A percentile compares a stretch with the other conserved stretches of the same genome.
Conservation (phyloP, 1,284 basidiomycete genomes). For the Laetiporus sulphureus region DNA sequence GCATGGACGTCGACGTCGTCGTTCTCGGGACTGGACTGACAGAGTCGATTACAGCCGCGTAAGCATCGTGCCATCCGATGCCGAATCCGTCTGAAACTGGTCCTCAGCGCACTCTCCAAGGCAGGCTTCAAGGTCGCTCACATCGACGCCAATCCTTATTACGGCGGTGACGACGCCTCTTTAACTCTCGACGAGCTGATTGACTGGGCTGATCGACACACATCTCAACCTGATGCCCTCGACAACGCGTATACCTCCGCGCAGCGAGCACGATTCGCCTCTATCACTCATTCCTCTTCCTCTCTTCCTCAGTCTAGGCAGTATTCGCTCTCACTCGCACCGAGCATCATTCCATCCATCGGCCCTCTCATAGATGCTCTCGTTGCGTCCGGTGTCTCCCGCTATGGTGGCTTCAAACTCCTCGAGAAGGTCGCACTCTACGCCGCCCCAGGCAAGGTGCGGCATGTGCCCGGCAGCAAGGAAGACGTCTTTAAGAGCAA, state of each 20-base stretch:
- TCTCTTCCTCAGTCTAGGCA: constrained; percentile 57
- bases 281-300: constrained; percentile 35
- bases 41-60: constrained; percentile 88
- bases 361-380: constrained; percentile 81
- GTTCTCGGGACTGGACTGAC: constrained; percentile 85
- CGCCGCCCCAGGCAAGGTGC: constrained; percentile 37
- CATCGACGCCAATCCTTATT: constrained; percentile 80
- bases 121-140: constrained; percentile 85
- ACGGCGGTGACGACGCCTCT: constrained; percentile 81
- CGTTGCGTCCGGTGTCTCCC: constrained; percentile 80
- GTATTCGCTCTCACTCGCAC: constrained; percentile 83
- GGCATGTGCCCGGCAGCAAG: constrained; percentile 83
- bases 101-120: constrained; percentile 75
- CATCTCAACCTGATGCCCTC: constrained; percentile 11
- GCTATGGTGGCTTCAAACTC: constrained; percentile 86
- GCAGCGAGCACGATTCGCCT: constrained; percentile 29
- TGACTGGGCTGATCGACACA: constrained; percentile 52
- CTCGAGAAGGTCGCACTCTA: constrained; percentile 74
- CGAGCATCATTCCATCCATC: constrained; percentile 74
- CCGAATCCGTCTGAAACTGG: constrained; percentile 17
- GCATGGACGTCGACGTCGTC: constrained; percentile 68
- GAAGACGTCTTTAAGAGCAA: constrained; percentile 92
- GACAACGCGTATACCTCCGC: constrained; percentile 18
- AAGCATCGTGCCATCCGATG: constrained; percentile 30
- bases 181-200: constrained; percentile 78